Evolutionary conservation across 2,329 filamentous ascomycete species (phyloP).

Genomic region (Verticillium dahliae): DNA sequence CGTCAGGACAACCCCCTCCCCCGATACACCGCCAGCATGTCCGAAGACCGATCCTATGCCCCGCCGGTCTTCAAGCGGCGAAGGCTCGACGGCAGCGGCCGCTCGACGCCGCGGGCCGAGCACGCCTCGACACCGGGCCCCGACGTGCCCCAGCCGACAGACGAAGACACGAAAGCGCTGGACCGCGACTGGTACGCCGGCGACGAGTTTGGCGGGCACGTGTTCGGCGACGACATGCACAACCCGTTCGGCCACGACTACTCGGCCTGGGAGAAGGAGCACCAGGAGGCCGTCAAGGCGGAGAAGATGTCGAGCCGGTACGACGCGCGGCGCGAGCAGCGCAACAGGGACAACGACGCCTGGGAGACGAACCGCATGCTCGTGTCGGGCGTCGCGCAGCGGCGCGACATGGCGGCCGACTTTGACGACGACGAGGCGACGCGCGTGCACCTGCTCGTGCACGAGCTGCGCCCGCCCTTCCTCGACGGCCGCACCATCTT

Average conservation of each 20-base stretch:
- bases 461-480: constrained; percentile 91
- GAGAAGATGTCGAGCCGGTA: constrained; percentile 74
- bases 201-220: constrained; percentile 74
- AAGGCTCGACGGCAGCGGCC: constrained; percentile 46
- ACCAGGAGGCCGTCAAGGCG: constrained; percentile 66
- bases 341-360: constrained; percentile 90
- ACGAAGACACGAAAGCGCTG: constrained; percentile 66
- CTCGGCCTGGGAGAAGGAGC: constrained; percentile 62
- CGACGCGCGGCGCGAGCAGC: constrained; percentile 68
- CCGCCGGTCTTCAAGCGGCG: constrained; percentile 55
- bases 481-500: constrained; percentile 92
- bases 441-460: constrained; percentile 82
- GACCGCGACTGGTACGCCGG: constrained; percentile 92
- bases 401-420: constrained; percentile 72
- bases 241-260: constrained; percentile 82
- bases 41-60: constrained; percentile 20
- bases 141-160: constrained; percentile 56
- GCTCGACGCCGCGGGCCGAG: constrained; percentile 38
- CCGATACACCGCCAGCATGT: constrained; percentile 13
- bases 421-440: constrained; percentile 91
- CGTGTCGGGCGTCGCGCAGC: constrained; percentile 88
- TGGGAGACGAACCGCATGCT: constrained; percentile 99
- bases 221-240: constrained; percentile 85
- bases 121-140: constrained; percentile 18
- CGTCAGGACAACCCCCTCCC: neutral